Evolutionary conservation across 1,284 basidiomycete genomes (phyloP).

Genomic region (Microbotryum intermedium): DNA sequence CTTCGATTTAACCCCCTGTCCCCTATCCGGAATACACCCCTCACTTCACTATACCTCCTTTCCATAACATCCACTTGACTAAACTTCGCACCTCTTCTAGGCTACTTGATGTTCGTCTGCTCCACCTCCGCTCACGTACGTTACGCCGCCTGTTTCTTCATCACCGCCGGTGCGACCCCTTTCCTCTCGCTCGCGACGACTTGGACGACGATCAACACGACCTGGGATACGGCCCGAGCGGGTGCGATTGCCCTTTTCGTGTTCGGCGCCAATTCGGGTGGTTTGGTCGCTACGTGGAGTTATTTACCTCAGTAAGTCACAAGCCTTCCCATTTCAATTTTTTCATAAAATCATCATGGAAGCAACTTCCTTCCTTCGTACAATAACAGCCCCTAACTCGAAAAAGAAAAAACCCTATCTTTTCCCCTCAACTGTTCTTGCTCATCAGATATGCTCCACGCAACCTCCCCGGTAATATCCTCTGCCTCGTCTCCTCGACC

Average conservation of each 20-base stretch:
- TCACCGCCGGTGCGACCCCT: slow-evolving; percentile 35
- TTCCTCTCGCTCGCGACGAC: slow-evolving; percentile 33
- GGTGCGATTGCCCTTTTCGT: slow-evolving; percentile 35
- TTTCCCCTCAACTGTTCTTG: background rate
- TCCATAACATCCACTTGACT: too few species aligned
- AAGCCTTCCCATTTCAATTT: too few species aligned
- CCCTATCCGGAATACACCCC: too few species aligned
- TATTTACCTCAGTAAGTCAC: slow-evolving; percentile 23
- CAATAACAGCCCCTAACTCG: too few species aligned
- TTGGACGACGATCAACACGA: slow-evolving; percentile 31
- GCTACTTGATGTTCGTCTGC: slow-evolving; percentile 34
- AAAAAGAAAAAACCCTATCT: too few species aligned
- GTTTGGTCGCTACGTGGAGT: slow-evolving; percentile 35
- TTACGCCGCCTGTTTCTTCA: slow-evolving; percentile 35
- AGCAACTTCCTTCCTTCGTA: too few species aligned
- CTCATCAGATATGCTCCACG: slow-evolving; percentile 2
- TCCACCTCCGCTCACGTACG: slow-evolving; percentile 26
- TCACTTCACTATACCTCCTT: too few species aligned
- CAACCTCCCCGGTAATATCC: slow-evolving; percentile 19
- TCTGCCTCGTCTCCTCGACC: slow-evolving; percentile 20
- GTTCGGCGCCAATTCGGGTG: slow-evolving; percentile 36
- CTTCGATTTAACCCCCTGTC: too few species aligned
- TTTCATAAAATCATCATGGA: too few species aligned
- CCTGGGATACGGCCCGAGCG: slow-evolving; percentile 34
- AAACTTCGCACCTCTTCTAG: too few species aligned